These are phyloP conservation scores for Lactarius hengduanensis DNA, from an alignment of 768 basidiomycete genomes.

Conservation along the genomic window DNA sequence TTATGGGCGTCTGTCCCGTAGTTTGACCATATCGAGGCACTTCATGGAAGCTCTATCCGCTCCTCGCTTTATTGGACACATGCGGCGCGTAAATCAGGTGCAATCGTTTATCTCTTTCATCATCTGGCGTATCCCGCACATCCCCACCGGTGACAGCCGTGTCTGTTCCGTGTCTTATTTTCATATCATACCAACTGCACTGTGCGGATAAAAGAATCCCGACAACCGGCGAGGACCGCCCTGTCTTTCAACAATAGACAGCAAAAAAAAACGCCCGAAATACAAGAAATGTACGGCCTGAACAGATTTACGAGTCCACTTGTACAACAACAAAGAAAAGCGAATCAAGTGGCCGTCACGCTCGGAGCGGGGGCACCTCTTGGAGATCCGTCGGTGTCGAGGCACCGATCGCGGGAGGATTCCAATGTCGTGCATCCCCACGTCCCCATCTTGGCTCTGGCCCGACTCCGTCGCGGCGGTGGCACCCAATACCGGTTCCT, in stretches of 20 bases:
- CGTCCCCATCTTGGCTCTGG: not conserved
- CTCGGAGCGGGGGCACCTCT: not conserved
- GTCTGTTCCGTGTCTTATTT: not conserved
- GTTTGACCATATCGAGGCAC: not conserved
- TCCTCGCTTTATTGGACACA: not conserved
- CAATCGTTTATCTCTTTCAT: not conserved
- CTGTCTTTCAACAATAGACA: not conserved
- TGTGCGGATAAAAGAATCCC: not conserved
- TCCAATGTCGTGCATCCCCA: not conserved
- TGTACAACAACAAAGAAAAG: conserved; percentile 8
- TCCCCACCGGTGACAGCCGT: not conserved
- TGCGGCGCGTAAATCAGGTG: not conserved
- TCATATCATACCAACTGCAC: not conserved
- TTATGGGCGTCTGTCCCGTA: not conserved
- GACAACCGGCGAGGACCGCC: not conserved
- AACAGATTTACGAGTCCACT: not conserved
- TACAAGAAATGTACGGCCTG: not conserved
- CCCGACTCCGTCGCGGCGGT: not conserved
- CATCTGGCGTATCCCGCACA: not conserved
- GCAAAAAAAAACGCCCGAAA: not conserved
- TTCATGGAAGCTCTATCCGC: not conserved
- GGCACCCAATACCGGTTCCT: not conserved
- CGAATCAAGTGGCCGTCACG: not conserved
- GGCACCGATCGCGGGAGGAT: not conserved
- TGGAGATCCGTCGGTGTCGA: not conserved